A percentile compares a stretch with the other conserved stretches of the same genome.
phyloP scores from a whole-genome alignment of 129 eudicot genomes.

The Lactuca saligna region DNA sequence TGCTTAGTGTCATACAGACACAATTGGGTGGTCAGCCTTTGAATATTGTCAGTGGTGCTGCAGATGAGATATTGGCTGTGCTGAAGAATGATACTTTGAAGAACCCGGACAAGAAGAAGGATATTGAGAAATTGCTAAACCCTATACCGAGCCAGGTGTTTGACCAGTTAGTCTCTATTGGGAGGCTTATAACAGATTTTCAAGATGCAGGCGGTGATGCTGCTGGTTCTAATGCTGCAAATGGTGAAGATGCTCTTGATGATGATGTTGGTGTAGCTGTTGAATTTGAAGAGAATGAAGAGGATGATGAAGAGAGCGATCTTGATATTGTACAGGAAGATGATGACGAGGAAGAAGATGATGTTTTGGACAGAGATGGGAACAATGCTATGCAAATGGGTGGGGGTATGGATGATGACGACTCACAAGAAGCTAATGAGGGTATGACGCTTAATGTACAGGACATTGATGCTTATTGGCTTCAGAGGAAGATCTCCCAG shows the following conservation, averaged over 20 bases:
- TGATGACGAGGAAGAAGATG: slow-evolving; percentile 88
- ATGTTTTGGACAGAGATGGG: slow-evolving; percentile 51
- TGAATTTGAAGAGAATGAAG: slow-evolving; percentile 95
- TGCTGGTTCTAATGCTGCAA: slow-evolving; percentile 39
- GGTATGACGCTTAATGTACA: slow-evolving; percentile 92
- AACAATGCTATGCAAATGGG: slow-evolving; percentile 91
- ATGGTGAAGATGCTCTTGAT: slow-evolving; percentile 61
- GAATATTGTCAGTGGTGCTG: slow-evolving; percentile 84
- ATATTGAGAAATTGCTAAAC: slow-evolving; percentile 83
- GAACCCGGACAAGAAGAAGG: slow-evolving; percentile 84
- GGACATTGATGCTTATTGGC: slow-evolving; percentile 98
- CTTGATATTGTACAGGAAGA: slow-evolving; percentile 80
- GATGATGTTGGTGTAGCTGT: slow-evolving; percentile 95
- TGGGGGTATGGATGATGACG: slow-evolving; percentile 90
- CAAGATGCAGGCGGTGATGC: slow-evolving; percentile 70
- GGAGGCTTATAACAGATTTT: slow-evolving; percentile 74
- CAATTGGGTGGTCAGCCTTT: slow-evolving; percentile 88
- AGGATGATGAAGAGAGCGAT: slow-evolving; percentile 86
- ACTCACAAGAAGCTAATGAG: slow-evolving; percentile 64
- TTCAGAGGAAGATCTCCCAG: slow-evolving; percentile 89
- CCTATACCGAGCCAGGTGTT: slow-evolving; percentile 57
- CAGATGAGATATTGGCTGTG: slow-evolving; percentile 89
- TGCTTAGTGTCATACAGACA: slow-evolving; percentile 79
- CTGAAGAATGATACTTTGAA: slow-evolving; percentile 73
- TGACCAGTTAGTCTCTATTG: slow-evolving; percentile 61